Conservation (phyloP, 2,329 filamentous ascomycete genomes). For the Fusarium lateritium region DNA sequence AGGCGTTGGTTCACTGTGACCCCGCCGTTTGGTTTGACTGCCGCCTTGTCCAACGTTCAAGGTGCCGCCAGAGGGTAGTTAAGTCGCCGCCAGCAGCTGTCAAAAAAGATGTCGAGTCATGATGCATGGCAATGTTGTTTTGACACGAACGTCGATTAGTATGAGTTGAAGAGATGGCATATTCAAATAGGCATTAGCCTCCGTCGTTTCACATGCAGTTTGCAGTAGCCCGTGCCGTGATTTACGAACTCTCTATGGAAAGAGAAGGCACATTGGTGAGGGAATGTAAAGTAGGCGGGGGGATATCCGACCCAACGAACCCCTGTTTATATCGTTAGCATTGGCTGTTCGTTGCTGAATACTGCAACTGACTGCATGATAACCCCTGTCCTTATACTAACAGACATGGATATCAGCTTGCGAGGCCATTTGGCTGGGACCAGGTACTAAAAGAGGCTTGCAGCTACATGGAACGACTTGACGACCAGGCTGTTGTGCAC, state of each 20-base stretch:
- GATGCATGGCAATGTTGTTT: constrained; percentile 9
- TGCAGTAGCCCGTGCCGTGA: neutral
- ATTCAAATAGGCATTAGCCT: neutral
- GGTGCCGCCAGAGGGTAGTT: constrained; percentile 24
- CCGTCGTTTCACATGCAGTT: neutral
- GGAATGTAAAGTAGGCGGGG: constrained; percentile 13
- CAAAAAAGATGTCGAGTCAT: constrained; percentile 22
- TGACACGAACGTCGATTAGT: constrained; percentile 2
- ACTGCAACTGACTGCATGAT: neutral
- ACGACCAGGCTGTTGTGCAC: too few relatives aligned
- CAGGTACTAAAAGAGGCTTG: constrained; percentile 5
- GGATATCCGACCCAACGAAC: constrained; percentile 8
- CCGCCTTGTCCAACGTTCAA: constrained; percentile 35
- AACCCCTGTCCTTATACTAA: neutral
- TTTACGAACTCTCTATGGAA: neutral
- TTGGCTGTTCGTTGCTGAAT: constrained; percentile 2
- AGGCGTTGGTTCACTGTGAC: constrained; percentile 15
- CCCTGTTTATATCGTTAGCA: constrained; percentile 16
- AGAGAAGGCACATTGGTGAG: neutral
- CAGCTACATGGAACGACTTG: constrained; percentile 4
- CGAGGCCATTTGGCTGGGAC: neutral
- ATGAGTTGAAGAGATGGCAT: neutral
- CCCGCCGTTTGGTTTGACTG: constrained; percentile 37
- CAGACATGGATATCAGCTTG: constrained; percentile 11
- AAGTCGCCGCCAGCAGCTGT: constrained; percentile 32